A percentile compares a stretch with the other conserved stretches of the same genome.
Evolutionary conservation across 345 rosid species (phyloP).

Genomic region (Streptanthus diversifolius): DNA sequence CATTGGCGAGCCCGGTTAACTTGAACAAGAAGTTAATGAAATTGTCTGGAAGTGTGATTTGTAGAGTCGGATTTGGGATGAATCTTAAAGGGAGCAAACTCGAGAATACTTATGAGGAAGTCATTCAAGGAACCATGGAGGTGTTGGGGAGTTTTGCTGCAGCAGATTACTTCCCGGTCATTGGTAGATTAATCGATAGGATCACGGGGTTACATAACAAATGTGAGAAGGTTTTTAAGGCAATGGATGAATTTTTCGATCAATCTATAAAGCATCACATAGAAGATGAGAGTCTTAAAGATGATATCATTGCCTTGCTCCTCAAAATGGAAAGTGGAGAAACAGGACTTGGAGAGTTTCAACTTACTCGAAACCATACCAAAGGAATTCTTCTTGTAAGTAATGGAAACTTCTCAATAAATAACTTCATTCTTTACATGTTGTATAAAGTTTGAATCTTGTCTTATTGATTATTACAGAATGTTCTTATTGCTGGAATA

Average conservation of each 20-base stretch:
- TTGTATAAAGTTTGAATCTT: not conserved
- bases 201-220: constrained; percentile 32
- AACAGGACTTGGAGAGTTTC: constrained; percentile 9
- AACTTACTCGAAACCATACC: constrained; percentile 41
- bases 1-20: constrained; percentile 21
- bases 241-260: constrained; percentile 39
- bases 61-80: constrained; percentile 39
- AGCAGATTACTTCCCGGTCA: constrained; percentile 32
- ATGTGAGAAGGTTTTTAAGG: constrained; percentile 35
- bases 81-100: constrained; percentile 32
- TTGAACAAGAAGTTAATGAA: constrained; percentile 26
- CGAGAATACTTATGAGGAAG: constrained; percentile 23
- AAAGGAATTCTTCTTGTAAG: constrained; percentile 47
- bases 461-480: not conserved
- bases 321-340: constrained; percentile 36
- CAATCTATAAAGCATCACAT: constrained; percentile 42
- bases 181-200: constrained; percentile 39
- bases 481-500: constrained; percentile 22
- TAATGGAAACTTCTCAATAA: not conserved
- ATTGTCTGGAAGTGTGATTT: constrained; percentile 30
- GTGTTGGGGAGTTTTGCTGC: constrained; percentile 34
- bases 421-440: not conserved
- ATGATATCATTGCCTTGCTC: constrained; percentile 49
- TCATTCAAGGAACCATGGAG: constrained; percentile 27
- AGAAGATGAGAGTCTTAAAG: constrained; percentile 22